Percentiles rank a stretch among this genome's conserved stretches.
Evolutionary conservation across 495 filamentous ascomycete species (phyloP).

Genomic region (Penicillium egyptiacum): DNA sequence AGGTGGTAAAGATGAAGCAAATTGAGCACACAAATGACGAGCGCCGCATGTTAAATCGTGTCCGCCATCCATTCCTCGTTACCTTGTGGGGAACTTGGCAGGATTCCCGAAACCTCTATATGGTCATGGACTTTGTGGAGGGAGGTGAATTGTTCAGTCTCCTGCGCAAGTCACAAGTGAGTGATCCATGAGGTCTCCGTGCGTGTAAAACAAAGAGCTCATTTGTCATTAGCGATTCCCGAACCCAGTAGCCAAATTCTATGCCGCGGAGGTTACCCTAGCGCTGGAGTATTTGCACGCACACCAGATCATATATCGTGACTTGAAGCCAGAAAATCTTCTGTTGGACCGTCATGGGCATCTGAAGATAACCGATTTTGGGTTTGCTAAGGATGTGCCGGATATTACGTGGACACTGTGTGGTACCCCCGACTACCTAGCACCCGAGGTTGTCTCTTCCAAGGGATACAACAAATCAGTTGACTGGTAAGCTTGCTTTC

Average conservation of each 20-base stretch:
- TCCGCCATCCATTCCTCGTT: slow-evolving; percentile 95
- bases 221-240: slow-evolving; percentile 74
- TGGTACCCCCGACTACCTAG: slow-evolving; percentile 97
- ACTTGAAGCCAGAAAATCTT: slow-evolving; percentile 95
- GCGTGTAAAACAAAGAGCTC: neutral
- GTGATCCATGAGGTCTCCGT: slow-evolving; percentile 28
- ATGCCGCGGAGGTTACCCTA: slow-evolving; percentile 94
- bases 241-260: slow-evolving; percentile 98
- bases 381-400: slow-evolving; percentile 96
- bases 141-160: slow-evolving; percentile 96
- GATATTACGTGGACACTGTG: slow-evolving; percentile 99
- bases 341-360: slow-evolving; percentile 95
- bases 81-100: slow-evolving; percentile 99
- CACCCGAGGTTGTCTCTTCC: slow-evolving; percentile 92
- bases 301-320: slow-evolving; percentile 94
- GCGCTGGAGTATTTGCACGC: slow-evolving; percentile 95
- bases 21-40: slow-evolving; percentile 99
- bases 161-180: slow-evolving; percentile 92
- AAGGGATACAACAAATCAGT: slow-evolving; percentile 99
- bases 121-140: slow-evolving; percentile 99
- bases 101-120: slow-evolving; percentile 92
- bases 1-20: slow-evolving; percentile 99
- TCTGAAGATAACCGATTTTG: slow-evolving; percentile 98
- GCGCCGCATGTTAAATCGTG: slow-evolving; percentile 87
- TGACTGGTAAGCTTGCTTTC: slow-evolving; percentile 72